Base-by-base conservation (phyloP, 139 green algal species). In the Asterochloris sp. region DNA sequence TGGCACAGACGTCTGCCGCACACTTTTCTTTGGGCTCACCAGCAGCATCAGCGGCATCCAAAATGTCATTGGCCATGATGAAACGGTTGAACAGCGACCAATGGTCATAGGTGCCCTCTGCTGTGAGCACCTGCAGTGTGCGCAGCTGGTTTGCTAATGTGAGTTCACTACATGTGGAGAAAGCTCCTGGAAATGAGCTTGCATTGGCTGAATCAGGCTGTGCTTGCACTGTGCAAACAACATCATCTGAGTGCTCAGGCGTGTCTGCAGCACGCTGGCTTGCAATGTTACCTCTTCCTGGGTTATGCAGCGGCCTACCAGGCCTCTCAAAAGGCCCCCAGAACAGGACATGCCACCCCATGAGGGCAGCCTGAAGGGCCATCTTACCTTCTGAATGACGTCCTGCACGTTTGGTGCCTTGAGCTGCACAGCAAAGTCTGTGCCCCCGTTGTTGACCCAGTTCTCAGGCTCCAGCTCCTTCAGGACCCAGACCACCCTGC, bases 31-130 rank as follows among this genome's bases (percentile, higher is more conserved):
- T 6, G 38, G 6, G 38, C 38, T 54, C 79, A 93, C 92, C 92
- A 66, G 89, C 89, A 29, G 87, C 78, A 21, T 93, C 88, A 15
- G 91, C 91, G 19, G 83, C 83, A 21, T 87, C 83, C 73, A 87
- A 47, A 15, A 94, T n/a, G 78, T 94, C 91, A 26, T 86, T 83
- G 62, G 90, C 91, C 81, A 96, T 69, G 81, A 85, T 84, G 74
- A 96, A 89, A 63, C 94, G 89, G 73, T 91, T 88, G 83, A 94
- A 90, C 64, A 98, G 89, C n/a, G 85, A 91, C 91, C 90, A 95
- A 83, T 94, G 84, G 14, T 74, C 73, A 79, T 89, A 91, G 61
- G 73, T 86, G 62, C 69, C 69, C 89, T 97, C 92, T 4, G 91
- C 88, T 29, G 61, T 83, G 38, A 92, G 24, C 21, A 94, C 85